Percentiles rank a stretch among this genome's conserved stretches.
Conservation (phyloP, 306 rosid genomes). For the Hippophae gyantsensis region DNA sequence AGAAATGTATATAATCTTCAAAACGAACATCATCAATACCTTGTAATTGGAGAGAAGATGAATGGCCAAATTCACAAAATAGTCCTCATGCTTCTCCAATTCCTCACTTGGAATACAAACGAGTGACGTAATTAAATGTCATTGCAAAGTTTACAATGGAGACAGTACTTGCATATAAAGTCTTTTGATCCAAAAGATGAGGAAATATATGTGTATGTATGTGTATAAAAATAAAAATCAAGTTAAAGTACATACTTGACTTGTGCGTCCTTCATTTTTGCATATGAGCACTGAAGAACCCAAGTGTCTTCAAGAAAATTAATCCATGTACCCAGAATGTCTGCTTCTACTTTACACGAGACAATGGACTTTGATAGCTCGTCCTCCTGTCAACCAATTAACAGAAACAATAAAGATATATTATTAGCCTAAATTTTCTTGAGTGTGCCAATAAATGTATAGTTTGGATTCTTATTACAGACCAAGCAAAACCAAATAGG, state of each 20-base stretch:
- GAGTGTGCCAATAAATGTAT: conserved; percentile 4
- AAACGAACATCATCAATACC: conserved; percentile 32
- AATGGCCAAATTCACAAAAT: conserved; percentile 62
- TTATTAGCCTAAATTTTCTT: conserved; percentile 5
- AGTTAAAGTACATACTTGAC: conserved; percentile 53
- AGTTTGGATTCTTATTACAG: conserved; percentile 3
- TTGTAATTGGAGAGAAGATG: conserved; percentile 71
- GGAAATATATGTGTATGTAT: not conserved
- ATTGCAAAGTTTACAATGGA: conserved; percentile 3
- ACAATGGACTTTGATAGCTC: conserved; percentile 70
- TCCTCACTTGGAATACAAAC: conserved; percentile 59
- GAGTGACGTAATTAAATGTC: not conserved
- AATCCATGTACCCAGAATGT: conserved; percentile 74
- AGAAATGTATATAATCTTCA: not conserved
- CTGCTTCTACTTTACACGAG: conserved; percentile 67
- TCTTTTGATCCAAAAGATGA: not conserved
- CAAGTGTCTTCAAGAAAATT: conserved; percentile 97
- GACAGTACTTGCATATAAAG: conserved; percentile 5
- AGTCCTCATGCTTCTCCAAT: conserved; percentile 79
- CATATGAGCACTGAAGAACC: conserved; percentile 61
- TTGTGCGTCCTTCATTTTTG: conserved; percentile 59
- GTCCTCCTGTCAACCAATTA: conserved; percentile 50
- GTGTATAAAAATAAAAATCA: conserved; percentile 5
- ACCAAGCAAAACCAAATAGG: conserved; percentile 1
- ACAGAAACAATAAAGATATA: conserved; percentile 17